phyloP scores from a whole-genome alignment of 2,329 filamentous ascomycete genomes.

The Fusarium stilboides region DNA sequence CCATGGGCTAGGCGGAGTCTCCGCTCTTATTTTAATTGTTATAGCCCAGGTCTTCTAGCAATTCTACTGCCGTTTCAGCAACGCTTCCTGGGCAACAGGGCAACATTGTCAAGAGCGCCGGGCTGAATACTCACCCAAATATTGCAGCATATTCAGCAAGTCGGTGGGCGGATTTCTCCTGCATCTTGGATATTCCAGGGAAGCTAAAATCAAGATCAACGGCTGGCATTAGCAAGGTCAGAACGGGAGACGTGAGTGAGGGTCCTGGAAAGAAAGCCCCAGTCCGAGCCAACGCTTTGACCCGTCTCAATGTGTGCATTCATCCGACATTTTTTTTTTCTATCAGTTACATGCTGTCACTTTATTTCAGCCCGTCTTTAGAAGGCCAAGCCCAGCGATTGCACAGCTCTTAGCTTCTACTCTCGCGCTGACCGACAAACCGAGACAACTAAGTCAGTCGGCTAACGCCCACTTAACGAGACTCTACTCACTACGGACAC shows the following conservation, averaged over 20 bases:
- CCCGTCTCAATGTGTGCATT: conserved; percentile 12
- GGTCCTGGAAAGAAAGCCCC: conserved; percentile 3
- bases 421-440: conserved; percentile 41
- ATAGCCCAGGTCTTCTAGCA: conserved; percentile 10
- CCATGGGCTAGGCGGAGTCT: conserved; percentile 12
- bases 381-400: conserved; percentile 23
- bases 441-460: conserved; percentile 19
- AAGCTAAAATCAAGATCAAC: not conserved
- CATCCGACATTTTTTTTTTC: conserved; percentile 4
- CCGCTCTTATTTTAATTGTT: conserved; percentile 20
- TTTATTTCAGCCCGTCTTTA: conserved; percentile 11
- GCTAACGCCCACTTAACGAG: conserved; percentile 35
- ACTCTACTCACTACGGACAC: conserved; percentile 13
- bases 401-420: conserved; percentile 25
- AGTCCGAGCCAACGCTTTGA: conserved; percentile 29
- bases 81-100: not conserved
- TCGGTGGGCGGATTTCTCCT: too few species aligned
- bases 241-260: not conserved
- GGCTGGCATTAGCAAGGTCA: not conserved
- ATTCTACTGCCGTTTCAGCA: not conserved
- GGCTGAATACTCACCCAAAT: too few species aligned
- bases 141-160: not conserved
- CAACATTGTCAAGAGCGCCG: not conserved
- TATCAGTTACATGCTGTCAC: conserved; percentile 13
- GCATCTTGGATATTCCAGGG: not conserved